Base-by-base conservation (phyloP, 1,139 yeast species). In the Candida dubliniensis region DNA sequence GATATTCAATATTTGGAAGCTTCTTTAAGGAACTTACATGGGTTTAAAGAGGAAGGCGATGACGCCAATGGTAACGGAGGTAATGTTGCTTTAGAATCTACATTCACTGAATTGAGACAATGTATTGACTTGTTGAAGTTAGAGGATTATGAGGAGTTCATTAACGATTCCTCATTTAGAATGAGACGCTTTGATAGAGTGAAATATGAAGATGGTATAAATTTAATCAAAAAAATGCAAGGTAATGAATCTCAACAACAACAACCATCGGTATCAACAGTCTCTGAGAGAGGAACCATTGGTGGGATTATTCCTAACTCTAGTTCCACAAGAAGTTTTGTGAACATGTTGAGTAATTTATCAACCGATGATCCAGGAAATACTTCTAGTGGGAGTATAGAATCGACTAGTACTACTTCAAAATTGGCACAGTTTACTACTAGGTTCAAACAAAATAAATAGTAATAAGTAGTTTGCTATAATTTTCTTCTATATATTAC, bases 81-180 rank as follows among this genome's bases (percentile, higher is more conserved):
- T 11, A 56, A 62, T 29, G 76, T 69, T 29, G 74, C 77, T 0
- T 60, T 73, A 31, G 73, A 70, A 49, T 64, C 76, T 18, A 74
- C 79, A 23, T 74, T 74, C 46, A 62, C 73, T 0, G 77, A 72
- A 52, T 66, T 74, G 45, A 61, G 78, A 51, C 78, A 74, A 54
- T 64, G 72, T 45, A 67, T 74, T 44, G 72, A 74, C 56, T 58
- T 74, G 55, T 63, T 74, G 44, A 60, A 67, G 47, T 53, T 69
- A 43, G 43, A 41, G 3, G 72, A 69, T 7, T 69, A 64, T 52
- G 76, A 70, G 14, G 77, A 72, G 38, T 73, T 67, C 52, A 57
- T 58, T 36, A 66, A 63, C 44, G 71, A 71, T 51, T 65, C 75
- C 2, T 51, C 69, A 1, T 67, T 60, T 47, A 61, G 78, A 53